Evolutionary conservation across 305 asterid genomes (phyloP).

Genomic region (Fraxinus dipetala): DNA sequence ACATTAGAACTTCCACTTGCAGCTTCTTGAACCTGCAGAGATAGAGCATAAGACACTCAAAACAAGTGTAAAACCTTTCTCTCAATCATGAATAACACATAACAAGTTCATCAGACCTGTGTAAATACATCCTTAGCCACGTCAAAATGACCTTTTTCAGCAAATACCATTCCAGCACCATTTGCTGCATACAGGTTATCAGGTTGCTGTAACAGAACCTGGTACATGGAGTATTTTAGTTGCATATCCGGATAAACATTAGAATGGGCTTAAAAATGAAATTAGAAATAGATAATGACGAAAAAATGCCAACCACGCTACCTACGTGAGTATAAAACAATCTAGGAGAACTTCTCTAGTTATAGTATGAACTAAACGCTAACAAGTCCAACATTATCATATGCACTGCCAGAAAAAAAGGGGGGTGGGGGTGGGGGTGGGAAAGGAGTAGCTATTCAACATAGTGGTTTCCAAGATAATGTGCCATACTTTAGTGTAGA

Average conservation of each 20-base stretch:
- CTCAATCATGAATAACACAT: conserved; percentile 15
- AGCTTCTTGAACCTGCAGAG: conserved; percentile 90
- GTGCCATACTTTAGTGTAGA: conserved; percentile 69
- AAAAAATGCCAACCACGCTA: not conserved
- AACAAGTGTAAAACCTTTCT: conserved; percentile 13
- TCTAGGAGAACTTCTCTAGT: not conserved
- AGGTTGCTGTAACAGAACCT: conserved; percentile 83
- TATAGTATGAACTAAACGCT: not conserved
- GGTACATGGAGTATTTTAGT: conserved; percentile 29
- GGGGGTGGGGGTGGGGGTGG: not conserved
- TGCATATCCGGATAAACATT: conserved; percentile 10
- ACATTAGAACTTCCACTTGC: conserved; percentile 85
- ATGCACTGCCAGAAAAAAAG: not conserved
- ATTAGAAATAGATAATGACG: not conserved
- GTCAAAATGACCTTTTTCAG: conserved; percentile 95
- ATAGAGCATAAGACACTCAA: conserved; percentile 20
- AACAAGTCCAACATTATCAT: not conserved
- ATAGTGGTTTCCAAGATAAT: conserved; percentile 9
- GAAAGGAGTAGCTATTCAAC: not conserved
- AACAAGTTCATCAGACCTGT: conserved; percentile 55
- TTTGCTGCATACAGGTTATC: conserved; percentile 95
- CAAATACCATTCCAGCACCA: conserved; percentile 92
- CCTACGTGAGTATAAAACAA: conserved; percentile 7
- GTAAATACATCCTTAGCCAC: conserved; percentile 89
- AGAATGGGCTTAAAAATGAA: conserved; percentile 5